Base-by-base conservation (phyloP, 2,329 filamentous ascomycete genomes). In the Pseudogymnoascus sp. region DNA sequence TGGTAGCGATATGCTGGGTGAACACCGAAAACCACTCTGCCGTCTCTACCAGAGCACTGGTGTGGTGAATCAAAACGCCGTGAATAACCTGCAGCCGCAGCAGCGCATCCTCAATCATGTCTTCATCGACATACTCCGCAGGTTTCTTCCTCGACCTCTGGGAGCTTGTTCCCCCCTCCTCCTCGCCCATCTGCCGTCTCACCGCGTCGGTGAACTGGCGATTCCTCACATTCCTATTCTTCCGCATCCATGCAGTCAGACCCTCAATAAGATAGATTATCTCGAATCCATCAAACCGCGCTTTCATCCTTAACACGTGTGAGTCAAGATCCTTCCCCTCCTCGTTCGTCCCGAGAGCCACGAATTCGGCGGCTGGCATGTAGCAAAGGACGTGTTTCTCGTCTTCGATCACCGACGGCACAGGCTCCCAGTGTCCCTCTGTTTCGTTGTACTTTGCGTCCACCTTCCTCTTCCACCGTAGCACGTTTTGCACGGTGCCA, bases 1-100 rank as follows among this genome's bases (percentile, higher is more conserved):
- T 84, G 1, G 86, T 89, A 6, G 88, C 89, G 59, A 93, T 86
- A 71, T 93, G 87, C 69, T 92, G 87, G 0, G 90, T 93, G 69
- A 92, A 91, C 35, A 82, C 78, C 31, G 81, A 77, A 31, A 92
- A 84, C 87, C 89, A 91, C 67, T 87, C 82, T 1, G 88, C 87
- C 1, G 88, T 89, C 69, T 91, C 87, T 0, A 82, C 70, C 0
- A 81, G 69, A 2, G 77, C 74, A 12, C 73, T 74, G 1, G 87
- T 90, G 71, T 93, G 88, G 71, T 92, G 88, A 49, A 92, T 84
- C 3, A 90, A 76, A 21, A 83, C 83, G 4, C 78, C 77, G 72
- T 92, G 85, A 23, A 81, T 73, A 5, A 92, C 80, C 72, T 93
- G 90, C 4, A 93, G 76, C 14, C 83, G 78, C 10, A 93, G 77